These are phyloP conservation scores for Wolfiporia cocos DNA, from an alignment of 1,284 basidiomycete genomes.

Conservation along the genomic window DNA sequence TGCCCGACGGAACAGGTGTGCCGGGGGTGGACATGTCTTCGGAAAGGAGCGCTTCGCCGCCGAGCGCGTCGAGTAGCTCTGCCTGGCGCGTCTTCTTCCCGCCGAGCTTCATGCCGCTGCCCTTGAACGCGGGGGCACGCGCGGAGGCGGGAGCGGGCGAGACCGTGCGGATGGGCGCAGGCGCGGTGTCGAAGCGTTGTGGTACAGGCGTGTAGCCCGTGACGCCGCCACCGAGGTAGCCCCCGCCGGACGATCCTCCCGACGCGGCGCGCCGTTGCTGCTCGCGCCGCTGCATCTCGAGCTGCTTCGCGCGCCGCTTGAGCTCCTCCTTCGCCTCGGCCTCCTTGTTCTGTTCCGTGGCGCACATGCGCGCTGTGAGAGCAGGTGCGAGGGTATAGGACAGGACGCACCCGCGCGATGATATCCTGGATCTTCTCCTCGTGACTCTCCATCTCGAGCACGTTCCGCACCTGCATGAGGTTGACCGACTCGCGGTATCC, in stretches of 20 bases:
- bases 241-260: conserved; percentile 35
- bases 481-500: conserved; percentile 95
- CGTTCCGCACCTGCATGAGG: conserved; percentile 85
- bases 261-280: conserved; percentile 73
- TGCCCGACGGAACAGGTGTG: conserved; percentile 44
- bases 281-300: conserved; percentile 96
- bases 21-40: conserved; percentile 54
- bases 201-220: conserved; percentile 68
- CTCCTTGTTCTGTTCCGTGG: conserved; percentile 81
- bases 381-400: no score
- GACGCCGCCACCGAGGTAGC: conserved; percentile 58
- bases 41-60: conserved; percentile 66
- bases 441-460: conserved; percentile 98
- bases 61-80: conserved; percentile 83
- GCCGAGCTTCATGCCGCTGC: conserved; percentile 96
- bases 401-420: conserved; percentile 74
- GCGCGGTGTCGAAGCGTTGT: conserved; percentile 57
- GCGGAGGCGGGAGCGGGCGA: conserved; percentile 47
- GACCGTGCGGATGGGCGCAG: conserved; percentile 37
- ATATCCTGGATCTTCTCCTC: conserved; percentile 99
- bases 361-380: no score
- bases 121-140: conserved; percentile 84
- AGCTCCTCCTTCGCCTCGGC: conserved; percentile 99
- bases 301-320: conserved; percentile 95
- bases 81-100: conserved; percentile 86